phyloP scores from a whole-genome alignment of 2,329 filamentous ascomycete species.

The Phaeosphaeria sp. region DNA sequence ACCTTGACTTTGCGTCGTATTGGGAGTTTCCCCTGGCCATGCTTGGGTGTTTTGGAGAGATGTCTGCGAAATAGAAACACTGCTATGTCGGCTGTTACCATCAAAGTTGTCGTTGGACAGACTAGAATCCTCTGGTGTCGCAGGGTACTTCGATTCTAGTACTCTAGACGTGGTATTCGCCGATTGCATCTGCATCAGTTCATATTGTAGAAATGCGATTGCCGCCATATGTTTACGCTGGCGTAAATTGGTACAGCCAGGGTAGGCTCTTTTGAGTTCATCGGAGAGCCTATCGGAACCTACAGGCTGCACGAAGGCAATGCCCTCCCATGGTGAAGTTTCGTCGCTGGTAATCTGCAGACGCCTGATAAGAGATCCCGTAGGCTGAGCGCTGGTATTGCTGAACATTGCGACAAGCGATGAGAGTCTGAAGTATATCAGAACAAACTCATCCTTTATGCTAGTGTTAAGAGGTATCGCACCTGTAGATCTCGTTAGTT shows the following conservation, averaged over 20 bases:
- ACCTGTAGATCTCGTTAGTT: not conserved
- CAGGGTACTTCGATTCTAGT: not conserved
- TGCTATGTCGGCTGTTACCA: not conserved
- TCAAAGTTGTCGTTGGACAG: not conserved
- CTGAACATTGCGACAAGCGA: not conserved
- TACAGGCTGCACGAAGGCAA: conserved; percentile 28
- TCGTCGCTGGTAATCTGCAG: conserved; percentile 25
- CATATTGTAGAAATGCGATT: conserved; percentile 32
- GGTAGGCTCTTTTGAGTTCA: conserved; percentile 26
- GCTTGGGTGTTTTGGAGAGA: conserved; percentile 1
- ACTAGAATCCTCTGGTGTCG: conserved; percentile 6
- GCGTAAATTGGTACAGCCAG: conserved; percentile 23
- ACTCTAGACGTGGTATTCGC: not conserved
- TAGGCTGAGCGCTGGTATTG: not conserved
- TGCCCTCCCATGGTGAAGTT: conserved; percentile 33
- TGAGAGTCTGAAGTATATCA: not conserved
- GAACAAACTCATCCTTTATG: not conserved
- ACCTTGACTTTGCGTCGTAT: not conserved
- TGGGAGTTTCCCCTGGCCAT: not conserved
- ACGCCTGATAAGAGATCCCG: not conserved
- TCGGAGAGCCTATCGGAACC: conserved; percentile 35
- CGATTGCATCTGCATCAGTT: conserved; percentile 27
- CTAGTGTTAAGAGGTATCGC: not conserved
- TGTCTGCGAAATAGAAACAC: conserved; percentile 8
- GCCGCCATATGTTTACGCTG: conserved; percentile 37